phyloP scores from a whole-genome alignment of 768 basidiomycete genomes.

The Boletus sensibilis region DNA sequence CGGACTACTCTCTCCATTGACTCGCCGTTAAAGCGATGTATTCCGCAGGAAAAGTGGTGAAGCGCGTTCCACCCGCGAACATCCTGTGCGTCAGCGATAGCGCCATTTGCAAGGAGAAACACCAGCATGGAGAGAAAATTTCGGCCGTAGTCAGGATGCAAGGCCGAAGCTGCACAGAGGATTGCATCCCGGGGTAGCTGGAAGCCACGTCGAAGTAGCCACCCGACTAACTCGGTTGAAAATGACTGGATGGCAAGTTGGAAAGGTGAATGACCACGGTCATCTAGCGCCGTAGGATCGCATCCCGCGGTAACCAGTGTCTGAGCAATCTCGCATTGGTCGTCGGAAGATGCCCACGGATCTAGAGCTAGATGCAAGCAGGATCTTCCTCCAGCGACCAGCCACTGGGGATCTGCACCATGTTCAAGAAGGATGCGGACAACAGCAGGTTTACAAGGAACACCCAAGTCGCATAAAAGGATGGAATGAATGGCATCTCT shows the following conservation, averaged over 20 bases:
- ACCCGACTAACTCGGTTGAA: not conserved
- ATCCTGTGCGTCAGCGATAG: not conserved
- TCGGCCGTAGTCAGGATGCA: no score
- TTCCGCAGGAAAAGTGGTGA: not conserved
- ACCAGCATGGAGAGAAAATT: not conserved
- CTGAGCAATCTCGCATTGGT: not conserved
- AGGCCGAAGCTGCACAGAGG: not conserved
- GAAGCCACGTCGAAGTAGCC: not conserved
- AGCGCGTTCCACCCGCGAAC: not conserved
- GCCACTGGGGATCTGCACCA: not conserved
- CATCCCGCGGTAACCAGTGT: not conserved
- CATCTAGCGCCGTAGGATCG: not conserved
- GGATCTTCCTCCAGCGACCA: not conserved
- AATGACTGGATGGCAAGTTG: not conserved
- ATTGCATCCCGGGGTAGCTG: not conserved
- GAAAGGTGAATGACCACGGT: not conserved
- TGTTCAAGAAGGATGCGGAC: not conserved
- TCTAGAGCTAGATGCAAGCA: not conserved
- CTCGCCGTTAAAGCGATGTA: rapidly evolving
- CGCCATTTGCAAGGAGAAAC: not conserved
- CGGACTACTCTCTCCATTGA: not conserved
- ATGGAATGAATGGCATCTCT: not conserved
- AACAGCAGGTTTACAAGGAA: not conserved
- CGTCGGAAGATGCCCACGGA: not conserved
- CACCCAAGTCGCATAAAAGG: no score